Evolutionary conservation across 768 basidiomycete species (phyloP).

Genomic region (Tubosaeta sp.): DNA sequence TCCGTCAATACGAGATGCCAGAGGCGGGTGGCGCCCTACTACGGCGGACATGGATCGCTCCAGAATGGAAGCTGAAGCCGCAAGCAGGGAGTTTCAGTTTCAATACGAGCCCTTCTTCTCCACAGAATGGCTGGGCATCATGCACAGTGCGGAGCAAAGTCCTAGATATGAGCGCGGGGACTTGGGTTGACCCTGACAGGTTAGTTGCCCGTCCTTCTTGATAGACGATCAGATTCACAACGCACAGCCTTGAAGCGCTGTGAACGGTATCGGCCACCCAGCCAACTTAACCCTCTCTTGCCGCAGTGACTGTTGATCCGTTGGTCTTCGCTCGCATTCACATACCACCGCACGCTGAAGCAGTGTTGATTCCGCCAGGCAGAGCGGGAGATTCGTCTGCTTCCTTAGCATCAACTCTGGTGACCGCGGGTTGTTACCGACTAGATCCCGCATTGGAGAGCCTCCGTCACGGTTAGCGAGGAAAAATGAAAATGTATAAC

Average conservation of each 20-base stretch:
- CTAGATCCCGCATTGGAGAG: too few relatives aligned
- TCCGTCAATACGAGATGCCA: conserved; percentile 13
- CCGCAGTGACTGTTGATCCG: background rate
- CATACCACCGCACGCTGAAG: background rate
- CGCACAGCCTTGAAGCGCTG: conserved; percentile 4
- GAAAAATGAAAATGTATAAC: too few relatives aligned
- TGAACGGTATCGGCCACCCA: background rate
- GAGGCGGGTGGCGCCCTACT: conserved; percentile 20
- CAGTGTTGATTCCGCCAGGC: background rate
- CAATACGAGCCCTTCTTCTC: conserved; percentile 3
- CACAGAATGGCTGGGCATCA: conserved; percentile 1
- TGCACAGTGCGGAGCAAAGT: background rate
- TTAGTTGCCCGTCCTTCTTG: conserved; percentile 8
- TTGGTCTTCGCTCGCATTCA: background rate
- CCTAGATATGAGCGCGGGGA: background rate
- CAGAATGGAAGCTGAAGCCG: conserved; percentile 11
- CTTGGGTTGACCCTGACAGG: conserved; percentile 4
- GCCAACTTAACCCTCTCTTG: background rate
- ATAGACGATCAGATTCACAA: background rate
- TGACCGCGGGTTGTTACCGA: too few relatives aligned
- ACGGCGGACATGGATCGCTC: background rate
- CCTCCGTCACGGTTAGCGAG: too few relatives aligned
- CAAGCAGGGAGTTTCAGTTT: background rate
- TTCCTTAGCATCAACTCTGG: too few relatives aligned
- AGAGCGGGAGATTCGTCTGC: background rate